Evolutionary conservation across 1,139 yeast species (phyloP).

Genomic region (Suhomyces chickasaworum): DNA sequence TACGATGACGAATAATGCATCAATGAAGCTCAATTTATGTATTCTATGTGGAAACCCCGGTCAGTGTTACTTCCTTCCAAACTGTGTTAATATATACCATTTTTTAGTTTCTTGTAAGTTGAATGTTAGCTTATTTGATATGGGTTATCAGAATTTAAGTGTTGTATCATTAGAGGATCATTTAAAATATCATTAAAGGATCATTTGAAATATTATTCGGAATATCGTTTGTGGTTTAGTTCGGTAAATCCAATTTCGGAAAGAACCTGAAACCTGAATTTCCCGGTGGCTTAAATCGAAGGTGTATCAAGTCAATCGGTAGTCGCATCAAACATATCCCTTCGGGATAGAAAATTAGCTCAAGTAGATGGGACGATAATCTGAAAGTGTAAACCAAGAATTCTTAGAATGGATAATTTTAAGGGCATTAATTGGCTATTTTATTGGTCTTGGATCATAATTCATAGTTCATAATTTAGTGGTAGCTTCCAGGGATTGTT

Average conservation of each 20-base stretch:
- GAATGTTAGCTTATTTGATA: no score
- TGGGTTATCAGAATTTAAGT: no score
- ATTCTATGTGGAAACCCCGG: conserved; percentile 2
- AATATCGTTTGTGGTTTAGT: background rate
- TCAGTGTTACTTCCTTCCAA: conserved; percentile 4
- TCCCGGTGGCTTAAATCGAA: no score
- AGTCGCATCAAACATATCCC: background rate
- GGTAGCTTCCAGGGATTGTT: conserved; percentile 9
- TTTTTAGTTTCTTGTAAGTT: background rate
- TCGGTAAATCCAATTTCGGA: background rate
- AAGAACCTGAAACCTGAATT: no score
- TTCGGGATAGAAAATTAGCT: background rate
- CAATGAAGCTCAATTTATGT: background rate
- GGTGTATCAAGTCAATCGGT: background rate
- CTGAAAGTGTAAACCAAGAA: no score
- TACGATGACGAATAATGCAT: conserved; percentile 56
- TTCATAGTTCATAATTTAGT: background rate
- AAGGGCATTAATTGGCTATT: no score
- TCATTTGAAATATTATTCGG: no score
- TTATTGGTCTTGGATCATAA: no score
- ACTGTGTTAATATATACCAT: conserved; percentile 12
- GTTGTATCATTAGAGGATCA: no score
- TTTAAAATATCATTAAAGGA: no score
- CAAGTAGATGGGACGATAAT: background rate
- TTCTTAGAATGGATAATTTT: no score